These are phyloP conservation scores for Mycosphaerelloides madeirae DNA, from an alignment of 2,329 filamentous ascomycete species.

Conservation along the genomic window DNA sequence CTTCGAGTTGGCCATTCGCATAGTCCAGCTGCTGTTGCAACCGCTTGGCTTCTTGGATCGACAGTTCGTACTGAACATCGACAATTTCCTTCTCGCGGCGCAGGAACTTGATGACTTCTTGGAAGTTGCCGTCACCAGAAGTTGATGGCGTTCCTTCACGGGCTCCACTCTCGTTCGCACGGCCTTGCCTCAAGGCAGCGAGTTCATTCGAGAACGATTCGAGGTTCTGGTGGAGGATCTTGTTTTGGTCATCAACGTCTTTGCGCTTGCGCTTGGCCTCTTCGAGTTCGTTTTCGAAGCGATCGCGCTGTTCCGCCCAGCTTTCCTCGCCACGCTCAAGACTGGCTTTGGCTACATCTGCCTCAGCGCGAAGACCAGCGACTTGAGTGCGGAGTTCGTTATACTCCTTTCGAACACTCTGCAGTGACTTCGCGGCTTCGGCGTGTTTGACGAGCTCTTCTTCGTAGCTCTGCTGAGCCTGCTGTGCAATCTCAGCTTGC, in stretches of 20 bases:
- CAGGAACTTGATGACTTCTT: conserved; percentile 86
- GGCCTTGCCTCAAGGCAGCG: conserved; percentile 69
- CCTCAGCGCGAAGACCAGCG: conserved; percentile 69
- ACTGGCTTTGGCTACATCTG: conserved; percentile 76
- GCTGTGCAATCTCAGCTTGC: conserved; percentile 87
- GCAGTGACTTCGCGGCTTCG: conserved; percentile 82
- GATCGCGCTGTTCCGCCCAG: conserved; percentile 76
- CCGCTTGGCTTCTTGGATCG: conserved; percentile 80
- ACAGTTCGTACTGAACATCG: conserved; percentile 91
- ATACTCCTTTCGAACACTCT: conserved; percentile 71
- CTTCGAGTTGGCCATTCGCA: conserved; percentile 80
- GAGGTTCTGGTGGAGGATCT: conserved; percentile 81
- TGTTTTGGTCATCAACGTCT: conserved; percentile 84
- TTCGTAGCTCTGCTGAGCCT: conserved; percentile 93
- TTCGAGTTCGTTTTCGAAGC: conserved; percentile 75
- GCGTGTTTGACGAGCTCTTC: conserved; percentile 91
- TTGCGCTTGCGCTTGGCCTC: conserved; percentile 76
- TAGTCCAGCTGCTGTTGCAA: conserved; percentile 88
- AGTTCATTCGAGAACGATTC: conserved; percentile 75
- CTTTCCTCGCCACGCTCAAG: conserved; percentile 77
- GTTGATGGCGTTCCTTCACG: conserved; percentile 31
- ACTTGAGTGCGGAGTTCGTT: conserved; percentile 78
- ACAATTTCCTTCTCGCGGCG: conserved; percentile 96
- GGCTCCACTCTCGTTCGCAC: conserved; percentile 53
- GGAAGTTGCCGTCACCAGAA: conserved; percentile 59